Evolutionary conservation across 2,329 filamentous ascomycete genomes (phyloP), one percentile per base, ranked within the genome.

Genomic region (Colletotrichum lindemuthianum): DNA sequence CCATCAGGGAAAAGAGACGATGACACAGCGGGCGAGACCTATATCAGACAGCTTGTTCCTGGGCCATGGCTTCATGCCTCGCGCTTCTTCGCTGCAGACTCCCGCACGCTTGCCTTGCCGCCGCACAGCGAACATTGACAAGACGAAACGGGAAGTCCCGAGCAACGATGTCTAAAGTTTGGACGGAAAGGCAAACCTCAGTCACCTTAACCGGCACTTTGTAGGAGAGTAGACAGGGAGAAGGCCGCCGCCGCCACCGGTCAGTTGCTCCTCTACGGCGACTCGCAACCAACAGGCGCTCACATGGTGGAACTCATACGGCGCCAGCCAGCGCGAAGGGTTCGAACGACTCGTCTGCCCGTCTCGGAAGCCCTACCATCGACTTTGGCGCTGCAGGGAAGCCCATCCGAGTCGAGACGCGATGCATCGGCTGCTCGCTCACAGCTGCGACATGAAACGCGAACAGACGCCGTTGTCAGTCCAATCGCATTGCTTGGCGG

Each of bases 151-250:
- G 47, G 36, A 32, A 16, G 36, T 41, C 32, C 24, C 24, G 34
- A 12, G 39, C 9, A 58, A 49, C 11, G 12, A 43, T 13, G 12
- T 34, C 16, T 43, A 40, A 61, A 65, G 58, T 45, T 56, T 52
- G 51, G 51, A 64, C 37, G 48, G 55, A 63, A 59, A 53, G 43
- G 16, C 24, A 64, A 64, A 40, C 43, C 37, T 37, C 36, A n/a
- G 3, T 34, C 34, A 11, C 16, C 13, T 11, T 8, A 16, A 45
- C 33, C 51, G 40, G 40, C 52, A n/a, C 41, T 40, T 51, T 47
- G 33, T 15, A 32, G 44, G 36, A 13, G 44, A 45, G 41, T 2
- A 40, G 52, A 37, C 8, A 48, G 54, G 36, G 9, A 41, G n/a
- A 32, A n/a, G 3, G 3, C 49, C 49, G 43, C 24, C 39, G 12